Evolutionary conservation across 1,284 basidiomycete species (phyloP), one percentile per base, ranked within the genome.

Genomic region (Baeospora myosura): DNA sequence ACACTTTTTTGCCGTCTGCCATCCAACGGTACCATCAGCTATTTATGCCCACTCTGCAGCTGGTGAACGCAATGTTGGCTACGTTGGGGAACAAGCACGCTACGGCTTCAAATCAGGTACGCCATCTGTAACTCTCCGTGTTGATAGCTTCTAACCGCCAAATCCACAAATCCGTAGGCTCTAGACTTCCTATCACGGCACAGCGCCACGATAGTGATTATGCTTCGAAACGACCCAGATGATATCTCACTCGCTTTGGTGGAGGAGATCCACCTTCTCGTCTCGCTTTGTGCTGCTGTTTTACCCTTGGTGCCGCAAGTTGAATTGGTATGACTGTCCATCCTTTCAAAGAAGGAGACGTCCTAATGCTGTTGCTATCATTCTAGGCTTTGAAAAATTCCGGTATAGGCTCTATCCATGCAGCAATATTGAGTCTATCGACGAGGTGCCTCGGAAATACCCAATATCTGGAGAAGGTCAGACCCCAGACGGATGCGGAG

Each of bases 11-110:
- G 5, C 92, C 92, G 1, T 87, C 88, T 0, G 86, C 88, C 0
- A 74, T 88, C 10, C 86, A 90, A 47, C 77, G 92, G 28, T 93
- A 95, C 60, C 88, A 94, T 52, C 89, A 95, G 52, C 60, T 96
- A 4, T 75, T 95, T 47, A 75, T 89, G 60, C 92, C 92, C 0
- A 81, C 85, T 11, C 62, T 96, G 29, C 90, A 95, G 59, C 69
- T 94, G 17, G 73, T 85, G 12, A 74, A 81, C 44, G 80, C 74
- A 4, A 72, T 90, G 44, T 60, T 88, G 18, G 74, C 84, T 2
- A 81, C 80, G 1, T 59, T 89, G 6, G 82, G 85, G 7, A 62
- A 68, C 11, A 76, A 76, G 41, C 84, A 87, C 52, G 59, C 71
- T 1, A 78, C 76, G 1, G 78, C 78, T 1, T 68, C 74, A 3